Base-by-base conservation (phyloP, 352 stramenopile species). In the Pythium scleroteichum region DNA sequence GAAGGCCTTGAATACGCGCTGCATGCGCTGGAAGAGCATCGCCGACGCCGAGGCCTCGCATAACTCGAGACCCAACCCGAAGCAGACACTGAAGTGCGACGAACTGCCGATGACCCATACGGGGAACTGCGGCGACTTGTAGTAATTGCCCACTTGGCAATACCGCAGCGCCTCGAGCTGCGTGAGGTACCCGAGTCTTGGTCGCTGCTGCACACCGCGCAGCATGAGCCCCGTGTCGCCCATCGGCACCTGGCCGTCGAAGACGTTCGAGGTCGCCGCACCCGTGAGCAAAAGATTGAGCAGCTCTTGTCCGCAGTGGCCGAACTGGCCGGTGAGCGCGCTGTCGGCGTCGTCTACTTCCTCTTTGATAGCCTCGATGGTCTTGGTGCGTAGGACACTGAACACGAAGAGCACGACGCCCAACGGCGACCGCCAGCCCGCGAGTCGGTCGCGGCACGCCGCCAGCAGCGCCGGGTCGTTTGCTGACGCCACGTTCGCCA, bases 21-120 rank as follows among this genome's bases (percentile, higher is more conserved):
- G 87, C 29, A 96, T 83, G 17, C 76, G 78, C 66, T 96, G 85
- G 24, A 97, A 81, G 32, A 98, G 70, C 58, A 78, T 64, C 64
- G 88, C 73, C 39, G 78, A 95, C 22, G 69, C 63, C 8, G 83
- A 86, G 65, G 93, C 73, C 33, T 90, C 56, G 72, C 78, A 72
- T 71, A 88, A 65, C 27, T 70, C 35, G 42, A 45, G 42, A 38
- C 89, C 73, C 32, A 92, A 53, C 23, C 77, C 82, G 71, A 97
- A 97, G 20, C 90, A 69, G 16, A 98, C 85, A 20, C 82, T 94
- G 67, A 97, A 98, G 59, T 98, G 93, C 39, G 78, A 95, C 4
- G 85, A 77, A 44, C 84, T 96, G 14, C 83, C 93, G 46, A 98
- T 72, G 3, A 98, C 79, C 91, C 90, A 98, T 52, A 98, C 76